phyloP scores from a whole-genome alignment of 768 basidiomycete species.

The Dioszegia hungarica region DNA sequence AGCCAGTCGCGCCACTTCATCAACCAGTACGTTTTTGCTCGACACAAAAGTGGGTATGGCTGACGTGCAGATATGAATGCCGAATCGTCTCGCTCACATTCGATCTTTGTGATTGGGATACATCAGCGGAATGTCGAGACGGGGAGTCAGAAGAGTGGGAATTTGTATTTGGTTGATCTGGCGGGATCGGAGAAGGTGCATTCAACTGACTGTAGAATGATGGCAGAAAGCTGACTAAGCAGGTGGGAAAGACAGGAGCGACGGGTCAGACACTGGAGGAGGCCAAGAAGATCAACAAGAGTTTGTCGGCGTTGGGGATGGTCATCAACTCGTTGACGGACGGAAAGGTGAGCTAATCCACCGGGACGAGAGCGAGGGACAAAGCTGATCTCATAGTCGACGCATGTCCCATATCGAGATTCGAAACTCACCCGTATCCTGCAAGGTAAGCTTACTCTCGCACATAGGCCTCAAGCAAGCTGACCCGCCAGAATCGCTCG shows the following conservation, averaged over 20 bases:
- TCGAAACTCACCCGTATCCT: conserved; percentile 98
- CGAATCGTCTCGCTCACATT: conserved; percentile 96
- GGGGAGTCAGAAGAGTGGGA: conserved; percentile 92
- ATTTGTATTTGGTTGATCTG: conserved; percentile 93
- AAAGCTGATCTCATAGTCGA: conserved; percentile 58
- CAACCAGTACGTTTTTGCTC: conserved; percentile 67
- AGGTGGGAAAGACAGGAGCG: conserved; percentile 91
- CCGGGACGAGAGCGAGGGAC: background rate
- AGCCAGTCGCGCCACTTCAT: conserved; percentile 79
- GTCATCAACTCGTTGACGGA: conserved; percentile 98
- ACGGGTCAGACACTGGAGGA: conserved; percentile 98
- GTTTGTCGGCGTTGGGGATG: conserved; percentile 94
- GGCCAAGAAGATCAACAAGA: conserved; percentile 99
- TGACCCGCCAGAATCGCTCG: conserved; percentile 42
- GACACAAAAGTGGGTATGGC: background rate
- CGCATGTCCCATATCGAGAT: conserved; percentile 96
- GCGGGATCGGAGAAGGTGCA: conserved; percentile 86
- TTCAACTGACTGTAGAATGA: too few species aligned
- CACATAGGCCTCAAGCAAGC: background rate
- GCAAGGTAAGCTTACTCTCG: conserved; percentile 80
- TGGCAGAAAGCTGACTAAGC: background rate
- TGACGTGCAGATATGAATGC: conserved; percentile 86
- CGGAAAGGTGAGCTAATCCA: conserved; percentile 64
- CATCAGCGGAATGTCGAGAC: conserved; percentile 94
- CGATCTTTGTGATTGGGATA: conserved; percentile 96